phyloP scores from a whole-genome alignment of 228 moss, liverwort and hornwort genomes.

The Sphagnum fallax region DNA sequence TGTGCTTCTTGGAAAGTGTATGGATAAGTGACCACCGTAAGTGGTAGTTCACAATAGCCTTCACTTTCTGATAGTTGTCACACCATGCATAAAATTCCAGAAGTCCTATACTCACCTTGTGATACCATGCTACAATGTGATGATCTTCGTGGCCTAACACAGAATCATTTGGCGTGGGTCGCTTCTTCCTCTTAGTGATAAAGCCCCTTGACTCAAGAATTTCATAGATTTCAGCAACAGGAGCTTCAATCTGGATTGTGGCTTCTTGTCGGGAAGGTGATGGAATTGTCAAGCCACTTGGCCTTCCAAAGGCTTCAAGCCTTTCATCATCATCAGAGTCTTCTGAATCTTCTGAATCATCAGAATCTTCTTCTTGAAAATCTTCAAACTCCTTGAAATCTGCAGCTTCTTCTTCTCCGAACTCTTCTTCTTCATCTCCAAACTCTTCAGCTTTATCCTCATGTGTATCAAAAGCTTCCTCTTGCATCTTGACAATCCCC shows the following conservation, averaged over 20 bases:
- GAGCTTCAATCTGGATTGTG: slow-evolving; percentile 38
- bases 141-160: slow-evolving; percentile 33
- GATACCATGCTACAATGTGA: slow-evolving; percentile 53
- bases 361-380: too few species aligned
- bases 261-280: slow-evolving; percentile 8
- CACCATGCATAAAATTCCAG: slow-evolving; percentile 35
- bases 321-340: too few species aligned
- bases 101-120: slow-evolving; percentile 35
- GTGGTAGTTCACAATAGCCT: slow-evolving; percentile 44
- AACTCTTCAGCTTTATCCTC: too few species aligned
- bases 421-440: too few species aligned
- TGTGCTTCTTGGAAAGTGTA: slow-evolving; percentile 61
- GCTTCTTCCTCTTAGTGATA: slow-evolving; percentile 25
- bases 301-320: too few species aligned
- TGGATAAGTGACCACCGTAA: slow-evolving; percentile 51
- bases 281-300: too few species aligned
- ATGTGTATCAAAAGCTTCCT: too few species aligned
- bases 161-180: slow-evolving; percentile 43
- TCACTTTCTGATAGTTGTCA: slow-evolving; percentile 42
- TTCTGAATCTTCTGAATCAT: too few species aligned
- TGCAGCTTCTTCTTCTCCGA: too few species aligned
- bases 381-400: too few species aligned
- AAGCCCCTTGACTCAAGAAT: slow-evolving; percentile 40
- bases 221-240: slow-evolving; percentile 39
- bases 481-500: too few species aligned